phyloP scores from a whole-genome alignment of 352 stramenopile genomes.

The Pythium insidiosum region DNA sequence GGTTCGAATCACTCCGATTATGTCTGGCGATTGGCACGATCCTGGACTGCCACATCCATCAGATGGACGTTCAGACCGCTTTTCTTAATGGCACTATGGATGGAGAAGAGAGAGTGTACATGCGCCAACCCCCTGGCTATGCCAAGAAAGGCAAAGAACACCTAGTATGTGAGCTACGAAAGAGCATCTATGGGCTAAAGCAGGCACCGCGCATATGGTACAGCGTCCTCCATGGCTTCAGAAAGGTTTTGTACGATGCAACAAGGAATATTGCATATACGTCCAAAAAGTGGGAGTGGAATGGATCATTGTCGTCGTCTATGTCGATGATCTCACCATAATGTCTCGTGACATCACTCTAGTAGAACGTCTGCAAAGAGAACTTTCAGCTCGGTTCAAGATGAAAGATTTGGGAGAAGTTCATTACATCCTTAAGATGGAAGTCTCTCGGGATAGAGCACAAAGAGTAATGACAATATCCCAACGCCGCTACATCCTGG shows the following conservation, averaged over 20 bases:
- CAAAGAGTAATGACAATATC: slow-evolving; percentile 3
- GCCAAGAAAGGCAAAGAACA: neutral
- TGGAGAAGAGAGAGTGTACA: too few species aligned
- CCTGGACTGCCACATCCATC: too few species aligned
- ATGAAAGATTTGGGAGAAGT: slow-evolving; percentile 24
- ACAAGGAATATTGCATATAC: slow-evolving; percentile 21
- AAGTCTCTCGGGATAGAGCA: neutral
- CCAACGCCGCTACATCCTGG: slow-evolving; percentile 1
- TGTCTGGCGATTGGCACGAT: too few species aligned
- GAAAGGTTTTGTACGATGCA: slow-evolving; percentile 10
- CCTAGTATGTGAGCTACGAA: neutral
- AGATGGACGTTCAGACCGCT: too few species aligned
- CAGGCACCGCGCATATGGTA: slow-evolving; percentile 14
- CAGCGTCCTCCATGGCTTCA: slow-evolving; percentile 13
- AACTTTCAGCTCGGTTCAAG: slow-evolving; percentile 19
- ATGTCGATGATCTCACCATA: slow-evolving; percentile 22
- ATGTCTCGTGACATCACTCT: slow-evolving; percentile 6
- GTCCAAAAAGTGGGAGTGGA: slow-evolving; percentile 21
- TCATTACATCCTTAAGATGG: slow-evolving; percentile 21
- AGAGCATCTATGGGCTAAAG: slow-evolving; percentile 2
- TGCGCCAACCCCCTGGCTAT: too few species aligned
- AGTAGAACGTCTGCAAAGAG: slow-evolving; percentile 11
- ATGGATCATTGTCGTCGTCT: slow-evolving; percentile 19
- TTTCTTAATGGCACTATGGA: too few species aligned
- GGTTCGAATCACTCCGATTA: too few species aligned